Evolutionary conservation across 805 yeast species (phyloP), one percentile per base, ranked within the genome.

Genomic region (Ogataea ganodermae): DNA sequence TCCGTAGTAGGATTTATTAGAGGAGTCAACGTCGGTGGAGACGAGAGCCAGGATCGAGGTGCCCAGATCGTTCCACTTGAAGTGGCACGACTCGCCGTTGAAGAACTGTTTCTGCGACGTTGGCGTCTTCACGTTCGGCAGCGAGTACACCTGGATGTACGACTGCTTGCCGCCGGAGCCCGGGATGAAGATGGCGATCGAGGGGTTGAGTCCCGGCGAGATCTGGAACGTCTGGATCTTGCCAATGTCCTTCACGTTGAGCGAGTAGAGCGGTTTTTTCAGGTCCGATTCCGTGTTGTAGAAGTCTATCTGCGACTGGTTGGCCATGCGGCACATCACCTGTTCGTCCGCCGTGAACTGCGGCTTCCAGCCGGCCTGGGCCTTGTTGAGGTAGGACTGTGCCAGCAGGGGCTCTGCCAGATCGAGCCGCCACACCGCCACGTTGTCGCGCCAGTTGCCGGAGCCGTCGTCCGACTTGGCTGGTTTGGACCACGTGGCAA

Each of bases 1-100:
- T 57, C 99, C 99, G 65, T 94, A 94, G 72, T 94, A 94, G 1
- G 95, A 86, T 74, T 92, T 84, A 67, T 95, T 95, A 27, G 95
- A 80, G 26, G 94, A 76, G 70, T 94, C 99, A 58, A 92, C 96
- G 69, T 94, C 99, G 22, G 97, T 94, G 38, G 94, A 86, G 4
- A 97, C 96, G 59, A 91, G 78, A 40, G 96, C 97, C 62, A 95
- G 74, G 51, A 92, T 75, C 6, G 97, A 96, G 50, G 97, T 94
- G 50, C 99, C 99, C 53, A 90, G 76, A 28, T 82, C 78, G 68
- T 95, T 94, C 99, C 99, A 94, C 65, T 81, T 85, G 72, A 94
- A 79, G 59, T 80, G 84, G 68, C 97, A 94, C 55, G 87, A 80
- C 65, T 94, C 99, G 42, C 97, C 98, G 71, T 92, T 91, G 79